Base-by-base conservation (phyloP, 2,329 filamentous ascomycete species). In the Neurospora crassa region DNA sequence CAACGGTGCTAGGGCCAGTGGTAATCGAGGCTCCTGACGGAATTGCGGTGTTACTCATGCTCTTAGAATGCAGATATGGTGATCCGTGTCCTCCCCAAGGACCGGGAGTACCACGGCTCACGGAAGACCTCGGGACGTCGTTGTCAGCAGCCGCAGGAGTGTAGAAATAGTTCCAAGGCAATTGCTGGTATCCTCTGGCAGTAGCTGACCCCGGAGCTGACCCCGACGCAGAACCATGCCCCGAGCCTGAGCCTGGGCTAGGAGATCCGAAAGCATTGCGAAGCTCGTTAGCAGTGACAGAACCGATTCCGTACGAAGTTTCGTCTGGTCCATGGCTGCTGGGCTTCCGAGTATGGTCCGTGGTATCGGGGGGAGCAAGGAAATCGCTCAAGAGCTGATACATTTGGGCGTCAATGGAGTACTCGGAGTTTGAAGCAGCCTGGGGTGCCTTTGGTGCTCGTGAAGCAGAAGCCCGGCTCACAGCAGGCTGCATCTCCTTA, bases 251-350 rank as follows among this genome's bases (percentile, higher is more conserved):
- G 53, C 53, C 53, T 2, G 79, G 78, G 71, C 78, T 81, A 63
- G 77, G 79, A 8, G 80, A 71, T 24, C 76, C 16, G 77, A 78
- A 59, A 82, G 75, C 59, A 68, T 81, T 84, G 73, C 87, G 86
- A 2, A 86, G 74, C 20, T 86, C 85, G 68, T 86, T 83, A 37
- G 86, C 84, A 8, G 84, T 86, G 2, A 80, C 77, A 11, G 83
- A 84, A 75, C 85, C 83, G 85, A 88, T 87, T 18, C 85, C 87
- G 72, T 88, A 88, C 1, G 84, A 87, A 3, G 84, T 80, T 47
- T 86, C 84, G 7, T 77, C 69, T 10, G 69, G 71, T 3, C 67
- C 68, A 63, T 20, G 11, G 40, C 41, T 70, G 37, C 74, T 68
- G 73, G 77, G 77, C 18, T 73, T 69, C 40, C 43, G 5, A 10